Conservation (phyloP, 306 rosid genomes). For the Oxytropis ochrocephala region DNA sequence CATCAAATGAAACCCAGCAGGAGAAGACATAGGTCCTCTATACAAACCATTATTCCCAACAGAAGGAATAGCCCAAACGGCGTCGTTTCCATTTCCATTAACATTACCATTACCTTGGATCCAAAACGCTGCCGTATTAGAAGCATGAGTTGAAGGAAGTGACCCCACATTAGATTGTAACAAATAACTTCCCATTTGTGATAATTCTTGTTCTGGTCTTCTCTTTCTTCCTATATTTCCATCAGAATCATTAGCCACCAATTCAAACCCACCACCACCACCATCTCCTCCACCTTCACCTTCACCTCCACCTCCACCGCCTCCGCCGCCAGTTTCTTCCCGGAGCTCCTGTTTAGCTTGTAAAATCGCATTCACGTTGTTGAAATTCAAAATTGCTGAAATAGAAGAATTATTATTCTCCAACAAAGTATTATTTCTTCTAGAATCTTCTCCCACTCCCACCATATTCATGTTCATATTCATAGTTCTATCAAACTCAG, state of each 20-base stretch:
- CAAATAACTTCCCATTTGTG: conserved; percentile 60
- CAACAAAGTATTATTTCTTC: conserved; percentile 15
- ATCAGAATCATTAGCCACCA: conserved; percentile 30
- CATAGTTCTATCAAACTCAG: conserved; percentile 42
- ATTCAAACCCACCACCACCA: conserved; percentile 20
- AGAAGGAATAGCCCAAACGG: conserved; percentile 41
- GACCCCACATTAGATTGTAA: conserved; percentile 67
- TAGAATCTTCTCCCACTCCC: conserved; percentile 42
- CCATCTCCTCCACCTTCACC: neutral
- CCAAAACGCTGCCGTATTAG: conserved; percentile 66
- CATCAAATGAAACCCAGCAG: conserved; percentile 71
- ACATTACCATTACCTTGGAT: conserved; percentile 27
- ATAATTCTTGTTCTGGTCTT: conserved; percentile 56
- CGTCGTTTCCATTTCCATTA: neutral
- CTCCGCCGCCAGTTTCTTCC: conserved; percentile 14
- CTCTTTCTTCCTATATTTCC: conserved; percentile 48
- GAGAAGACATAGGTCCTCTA: conserved; percentile 37
- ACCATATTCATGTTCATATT: conserved; percentile 15
- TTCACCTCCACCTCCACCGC: neutral
- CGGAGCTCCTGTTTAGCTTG: conserved; percentile 54
- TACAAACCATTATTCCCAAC: conserved; percentile 31
- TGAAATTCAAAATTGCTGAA: conserved; percentile 58
- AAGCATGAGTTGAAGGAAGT: conserved; percentile 55
- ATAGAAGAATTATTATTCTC: conserved; percentile 34
- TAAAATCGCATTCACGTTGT: conserved; percentile 34